A percentile compares a stretch with the other conserved stretches of the same genome.
phyloP scores from a whole-genome alignment of 2,329 filamentous ascomycete species.

The Podosphaera leucotricha region DNA sequence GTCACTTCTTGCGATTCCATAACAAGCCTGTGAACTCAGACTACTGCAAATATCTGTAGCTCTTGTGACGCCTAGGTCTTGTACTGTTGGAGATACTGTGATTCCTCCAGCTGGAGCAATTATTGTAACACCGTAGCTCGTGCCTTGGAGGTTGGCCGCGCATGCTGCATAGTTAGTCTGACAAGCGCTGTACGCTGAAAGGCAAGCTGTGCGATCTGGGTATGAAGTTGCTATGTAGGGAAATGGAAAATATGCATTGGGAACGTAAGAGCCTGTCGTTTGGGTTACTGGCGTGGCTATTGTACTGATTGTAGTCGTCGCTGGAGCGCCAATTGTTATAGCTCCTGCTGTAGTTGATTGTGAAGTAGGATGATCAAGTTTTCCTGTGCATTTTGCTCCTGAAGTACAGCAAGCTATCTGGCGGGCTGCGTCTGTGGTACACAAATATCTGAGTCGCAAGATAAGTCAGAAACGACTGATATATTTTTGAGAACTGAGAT shows the following conservation, averaged over 20 bases:
- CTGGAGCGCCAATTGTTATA: conserved; percentile 2
- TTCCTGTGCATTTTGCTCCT: conserved; percentile 15
- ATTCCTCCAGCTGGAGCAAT: conserved; percentile 28
- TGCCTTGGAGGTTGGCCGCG: conserved; percentile 23
- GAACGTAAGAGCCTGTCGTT: conserved; percentile 24
- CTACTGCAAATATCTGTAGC: conserved; percentile 32
- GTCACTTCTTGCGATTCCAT: conserved; percentile 11
- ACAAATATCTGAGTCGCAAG: not conserved
- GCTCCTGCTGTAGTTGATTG: conserved; percentile 3
- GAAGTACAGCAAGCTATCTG: conserved; percentile 16
- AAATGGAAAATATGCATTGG: conserved; percentile 35
- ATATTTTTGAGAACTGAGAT: too few relatives aligned
- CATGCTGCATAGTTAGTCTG: conserved; percentile 30
- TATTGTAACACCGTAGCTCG: conserved; percentile 29
- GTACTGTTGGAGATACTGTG: conserved; percentile 22
- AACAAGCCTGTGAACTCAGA: conserved; percentile 28
- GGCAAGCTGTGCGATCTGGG: conserved; percentile 26
- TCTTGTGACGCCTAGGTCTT: conserved; percentile 20
- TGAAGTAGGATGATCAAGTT: conserved; percentile 6
- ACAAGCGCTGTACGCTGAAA: conserved; percentile 27
- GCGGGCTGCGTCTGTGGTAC: conserved; percentile 10
- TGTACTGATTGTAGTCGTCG: conserved; percentile 4
- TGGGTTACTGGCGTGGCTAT: conserved; percentile 3
- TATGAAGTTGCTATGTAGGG: conserved; percentile 31
- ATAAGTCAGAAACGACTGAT: not conserved